phyloP scores from a whole-genome alignment of 148 eudicot genomes.

The Polygonum maritimum region DNA sequence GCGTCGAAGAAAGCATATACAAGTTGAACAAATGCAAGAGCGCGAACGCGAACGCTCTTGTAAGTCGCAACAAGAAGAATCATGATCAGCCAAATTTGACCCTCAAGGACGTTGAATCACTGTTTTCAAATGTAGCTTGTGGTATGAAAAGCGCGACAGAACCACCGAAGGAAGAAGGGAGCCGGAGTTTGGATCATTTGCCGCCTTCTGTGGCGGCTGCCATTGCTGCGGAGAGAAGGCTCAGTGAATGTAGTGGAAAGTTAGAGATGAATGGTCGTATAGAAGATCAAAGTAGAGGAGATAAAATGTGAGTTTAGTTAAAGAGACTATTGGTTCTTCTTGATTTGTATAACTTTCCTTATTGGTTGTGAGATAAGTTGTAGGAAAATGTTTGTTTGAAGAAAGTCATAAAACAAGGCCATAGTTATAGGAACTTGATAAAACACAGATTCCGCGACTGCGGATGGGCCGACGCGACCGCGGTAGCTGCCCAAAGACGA shows the following conservation, averaged over 20 bases:
- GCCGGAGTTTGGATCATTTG: slow-evolving; percentile 48
- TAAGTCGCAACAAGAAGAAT: slow-evolving; percentile 76
- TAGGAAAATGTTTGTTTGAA: too few species aligned
- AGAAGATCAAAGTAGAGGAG: not conserved
- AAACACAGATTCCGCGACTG: too few species aligned
- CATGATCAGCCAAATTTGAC: slow-evolving; percentile 82
- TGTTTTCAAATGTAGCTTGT: slow-evolving; percentile 39
- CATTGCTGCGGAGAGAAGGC: slow-evolving; percentile 79
- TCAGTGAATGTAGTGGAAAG: slow-evolving; percentile 16
- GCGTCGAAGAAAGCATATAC: slow-evolving; percentile 90
- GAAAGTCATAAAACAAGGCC: too few species aligned
- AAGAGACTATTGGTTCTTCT: not conserved
- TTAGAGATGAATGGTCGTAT: not conserved
- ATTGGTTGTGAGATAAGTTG: not conserved
- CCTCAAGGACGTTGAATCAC: slow-evolving; percentile 66
- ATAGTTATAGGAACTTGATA: too few species aligned
- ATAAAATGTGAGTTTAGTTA: not conserved
- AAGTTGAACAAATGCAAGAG: slow-evolving; percentile 63
- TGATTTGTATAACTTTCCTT: not conserved
- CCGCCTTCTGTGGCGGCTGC: slow-evolving; percentile 84
- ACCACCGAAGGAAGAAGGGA: slow-evolving; percentile 17
- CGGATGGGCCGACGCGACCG: too few species aligned
- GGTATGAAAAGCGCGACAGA: not conserved
- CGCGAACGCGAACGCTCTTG: slow-evolving; percentile 41
- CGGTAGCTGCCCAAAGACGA: too few species aligned